Percentiles rank a stretch among this genome's conserved stretches.
Conservation (phyloP, 768 basidiomycete genomes). For the Suillus cothurnatus region DNA sequence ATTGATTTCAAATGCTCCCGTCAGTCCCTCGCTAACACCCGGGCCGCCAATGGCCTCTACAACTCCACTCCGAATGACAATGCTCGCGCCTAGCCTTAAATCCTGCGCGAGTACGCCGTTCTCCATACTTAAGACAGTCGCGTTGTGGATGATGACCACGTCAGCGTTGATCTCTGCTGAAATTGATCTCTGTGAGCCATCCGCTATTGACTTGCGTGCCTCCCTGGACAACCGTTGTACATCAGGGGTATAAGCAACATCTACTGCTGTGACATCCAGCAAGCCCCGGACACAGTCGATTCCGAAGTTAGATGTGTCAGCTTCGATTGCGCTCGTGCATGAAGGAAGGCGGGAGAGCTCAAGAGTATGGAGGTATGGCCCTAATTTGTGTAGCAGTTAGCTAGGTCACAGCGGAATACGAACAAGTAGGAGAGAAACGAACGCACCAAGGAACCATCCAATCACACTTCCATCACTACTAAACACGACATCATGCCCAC, state of each 20-base stretch:
- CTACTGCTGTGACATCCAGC: slow-evolving; percentile 58
- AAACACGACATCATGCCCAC: slow-evolving; percentile 70
- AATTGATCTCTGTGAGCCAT: slow-evolving; percentile 9
- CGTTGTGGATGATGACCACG: slow-evolving; percentile 63
- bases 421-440: slow-evolving; percentile 2
- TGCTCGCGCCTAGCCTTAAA: slow-evolving; percentile 51
- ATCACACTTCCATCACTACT: slow-evolving; percentile 63
- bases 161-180: slow-evolving; percentile 27
- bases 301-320: slow-evolving; percentile 58
- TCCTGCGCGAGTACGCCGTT: slow-evolving; percentile 51
- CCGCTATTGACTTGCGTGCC: slow-evolving; percentile 28
- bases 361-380: slow-evolving; percentile 64
- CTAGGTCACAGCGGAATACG: slow-evolving; percentile 1
- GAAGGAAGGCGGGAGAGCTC: slow-evolving; percentile 52
- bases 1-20: slow-evolving; percentile 51
- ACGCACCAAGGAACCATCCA: slow-evolving; percentile 75
- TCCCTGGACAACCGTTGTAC: slow-evolving; percentile 59
- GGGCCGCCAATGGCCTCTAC: slow-evolving; percentile 51
- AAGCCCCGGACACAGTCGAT: slow-evolving; percentile 60
- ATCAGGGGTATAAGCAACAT: slow-evolving; percentile 63
- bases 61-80: slow-evolving; percentile 58
- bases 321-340: slow-evolving; percentile 50
- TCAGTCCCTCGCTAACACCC: slow-evolving; percentile 35
- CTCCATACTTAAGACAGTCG: slow-evolving; percentile 71
- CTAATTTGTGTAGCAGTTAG: slow-evolving; percentile 35